Evolutionary conservation across 768 basidiomycete genomes (phyloP), one percentile per base, ranked within the genome.

Genomic region (Psilocybe cubensis): DNA sequence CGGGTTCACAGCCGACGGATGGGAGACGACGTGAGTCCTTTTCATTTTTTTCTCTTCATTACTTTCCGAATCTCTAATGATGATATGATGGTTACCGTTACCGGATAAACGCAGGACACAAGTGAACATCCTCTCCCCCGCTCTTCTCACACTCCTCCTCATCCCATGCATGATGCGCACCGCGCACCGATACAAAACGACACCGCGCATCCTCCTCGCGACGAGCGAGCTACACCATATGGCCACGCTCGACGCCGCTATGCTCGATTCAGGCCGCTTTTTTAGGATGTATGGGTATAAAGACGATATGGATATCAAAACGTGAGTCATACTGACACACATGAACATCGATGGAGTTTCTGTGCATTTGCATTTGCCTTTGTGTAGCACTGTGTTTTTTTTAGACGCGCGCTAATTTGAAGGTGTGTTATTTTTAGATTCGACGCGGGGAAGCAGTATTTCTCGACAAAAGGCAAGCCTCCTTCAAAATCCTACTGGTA

Each of bases 31-130:
- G 79, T 79, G 24, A 24, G 74, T 48, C 35, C 31, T 48, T n/a
- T 3, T 35, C 33, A 9, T 44, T 3, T 5, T 20, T 9, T 23
- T 18, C 11, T 5, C 14, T 35, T 18, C 27, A 4, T 35, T n/a
- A n/a, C n/a, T n/a, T n/a, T n/a, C n/a, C n/a, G n/a, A n/a, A n/a
- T n/a, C n/a, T n/a, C n/a, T n/a, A n/a, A n/a, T n/a, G n/a, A n/a
- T n/a, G n/a, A n/a, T n/a, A n/a, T n/a, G n/a, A n/a, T n/a, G n/a
- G n/a, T n/a, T n/a, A n/a, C n/a, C n/a, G n/a, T n/a, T n/a, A n/a
- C n/a, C n/a, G n/a, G n/a, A n/a, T n/a, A n/a, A 5, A 20, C 21
- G 3, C 28, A 85, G 83, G 4, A 51, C 83, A 0, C 82, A 84
- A 59, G 75, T 80, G 35, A 83, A 84, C 63, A 62, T 73, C 59